phyloP scores from a whole-genome alignment of 1,284 basidiomycete genomes.

The Phlebopus sp. region DNA sequence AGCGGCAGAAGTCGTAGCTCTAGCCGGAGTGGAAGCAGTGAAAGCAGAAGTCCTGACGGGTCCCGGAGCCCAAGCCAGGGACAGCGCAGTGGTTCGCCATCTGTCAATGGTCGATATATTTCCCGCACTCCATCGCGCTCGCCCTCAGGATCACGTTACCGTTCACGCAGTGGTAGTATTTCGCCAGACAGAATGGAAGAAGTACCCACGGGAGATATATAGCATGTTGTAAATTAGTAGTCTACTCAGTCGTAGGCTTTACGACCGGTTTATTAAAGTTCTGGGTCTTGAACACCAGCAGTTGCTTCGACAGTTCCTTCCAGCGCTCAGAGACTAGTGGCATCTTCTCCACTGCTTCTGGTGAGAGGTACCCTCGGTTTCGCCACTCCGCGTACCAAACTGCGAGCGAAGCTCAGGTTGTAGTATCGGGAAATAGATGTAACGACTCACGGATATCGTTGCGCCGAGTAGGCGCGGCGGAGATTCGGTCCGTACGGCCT shows the following conservation, averaged over 20 bases:
- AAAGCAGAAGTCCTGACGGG: slow-evolving; percentile 27
- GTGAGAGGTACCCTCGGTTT: slow-evolving; percentile 73
- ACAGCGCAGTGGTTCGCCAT: slow-evolving; percentile 36
- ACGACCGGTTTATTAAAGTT: slow-evolving; percentile 43
- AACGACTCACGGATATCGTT: slow-evolving; percentile 73
- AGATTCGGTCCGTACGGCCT: slow-evolving; percentile 62
- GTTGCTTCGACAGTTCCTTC: slow-evolving; percentile 59
- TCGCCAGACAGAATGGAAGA: slow-evolving; percentile 55
- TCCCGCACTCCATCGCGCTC: slow-evolving; percentile 61
- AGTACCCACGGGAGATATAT: slow-evolving; percentile 15
- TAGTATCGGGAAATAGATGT: background rate
- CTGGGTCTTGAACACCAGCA: slow-evolving; percentile 60
- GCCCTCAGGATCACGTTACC: slow-evolving; percentile 40
- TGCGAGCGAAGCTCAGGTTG: slow-evolving; percentile 26
- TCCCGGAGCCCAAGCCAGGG: slow-evolving; percentile 29
- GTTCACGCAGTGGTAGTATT: slow-evolving; percentile 57
- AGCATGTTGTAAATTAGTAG: slow-evolving; percentile 8
- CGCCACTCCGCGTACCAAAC: slow-evolving; percentile 75
- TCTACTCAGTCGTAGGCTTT: slow-evolving; percentile 20
- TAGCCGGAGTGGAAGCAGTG: slow-evolving; percentile 30
- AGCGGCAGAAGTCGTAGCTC: slow-evolving; percentile 34
- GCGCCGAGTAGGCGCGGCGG: slow-evolving; percentile 80
- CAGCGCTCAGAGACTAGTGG: slow-evolving; percentile 68
- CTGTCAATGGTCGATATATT: slow-evolving; percentile 51
- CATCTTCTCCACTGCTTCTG: slow-evolving; percentile 52